phyloP scores from a whole-genome alignment of 2,329 filamentous ascomycete genomes.

The Xylaria multiplex region DNA sequence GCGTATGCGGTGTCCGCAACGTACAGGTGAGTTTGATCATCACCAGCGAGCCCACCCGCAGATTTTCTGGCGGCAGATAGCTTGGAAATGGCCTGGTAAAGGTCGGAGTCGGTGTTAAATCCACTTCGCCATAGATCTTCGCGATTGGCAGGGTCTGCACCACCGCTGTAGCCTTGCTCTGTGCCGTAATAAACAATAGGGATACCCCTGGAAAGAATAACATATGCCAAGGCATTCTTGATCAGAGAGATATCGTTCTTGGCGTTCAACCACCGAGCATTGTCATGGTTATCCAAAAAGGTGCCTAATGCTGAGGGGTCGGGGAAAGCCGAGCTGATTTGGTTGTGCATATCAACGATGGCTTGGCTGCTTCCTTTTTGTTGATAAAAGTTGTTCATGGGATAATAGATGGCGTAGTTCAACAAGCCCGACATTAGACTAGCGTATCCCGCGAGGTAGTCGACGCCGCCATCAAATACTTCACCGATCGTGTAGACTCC shows the following conservation, averaged over 20 bases:
- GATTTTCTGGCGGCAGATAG: constrained; percentile 27
- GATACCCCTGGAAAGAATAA: constrained; percentile 26
- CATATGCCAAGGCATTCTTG: constrained; percentile 29
- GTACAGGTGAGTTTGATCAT: constrained; percentile 29
- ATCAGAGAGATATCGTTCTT: constrained; percentile 26
- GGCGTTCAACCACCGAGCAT: constrained; percentile 23
- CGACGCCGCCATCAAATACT: constrained; percentile 64
- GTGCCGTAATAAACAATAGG: constrained; percentile 34
- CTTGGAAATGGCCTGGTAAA: constrained; percentile 23
- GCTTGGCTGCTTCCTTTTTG: constrained; percentile 53
- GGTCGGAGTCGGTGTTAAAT: constrained; percentile 17
- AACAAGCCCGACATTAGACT: constrained; percentile 66
- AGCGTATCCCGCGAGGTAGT: constrained; percentile 64
- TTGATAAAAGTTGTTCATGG: constrained; percentile 53
- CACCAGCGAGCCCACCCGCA: constrained; percentile 26
- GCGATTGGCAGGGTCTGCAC: constrained; percentile 29
- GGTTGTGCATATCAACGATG: constrained; percentile 53
- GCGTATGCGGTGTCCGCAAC: constrained; percentile 31
- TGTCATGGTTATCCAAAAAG: constrained; percentile 34
- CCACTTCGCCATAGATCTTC: constrained; percentile 32
- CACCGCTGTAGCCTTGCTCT: constrained; percentile 25
- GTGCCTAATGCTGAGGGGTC: constrained; percentile 29
- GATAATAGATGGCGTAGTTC: constrained; percentile 62
- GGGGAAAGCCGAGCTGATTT: constrained; percentile 44
- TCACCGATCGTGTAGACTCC: constrained; percentile 71